Evolutionary conservation across 305 asterid species (phyloP).

Genomic region (Fraxinus albicans): DNA sequence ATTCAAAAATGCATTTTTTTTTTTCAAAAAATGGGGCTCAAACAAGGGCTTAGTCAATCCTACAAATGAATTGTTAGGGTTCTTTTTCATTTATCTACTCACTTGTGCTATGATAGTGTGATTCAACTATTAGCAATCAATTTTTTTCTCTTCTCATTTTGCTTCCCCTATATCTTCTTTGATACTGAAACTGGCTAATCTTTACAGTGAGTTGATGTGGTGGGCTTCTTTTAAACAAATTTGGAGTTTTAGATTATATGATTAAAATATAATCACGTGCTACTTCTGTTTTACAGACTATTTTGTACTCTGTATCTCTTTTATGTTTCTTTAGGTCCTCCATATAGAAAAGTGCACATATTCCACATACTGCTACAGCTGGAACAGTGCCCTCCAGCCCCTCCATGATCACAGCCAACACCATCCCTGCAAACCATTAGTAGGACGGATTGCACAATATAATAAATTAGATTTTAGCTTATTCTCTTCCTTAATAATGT

Average conservation of each 20-base stretch:
- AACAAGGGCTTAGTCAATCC: background rate
- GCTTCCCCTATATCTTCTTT: background rate
- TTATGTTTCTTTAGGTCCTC: background rate
- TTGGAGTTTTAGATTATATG: background rate
- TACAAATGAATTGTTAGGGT: background rate
- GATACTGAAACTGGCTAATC: background rate
- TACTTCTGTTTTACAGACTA: background rate
- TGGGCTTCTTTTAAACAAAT: background rate
- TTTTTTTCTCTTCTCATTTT: background rate
- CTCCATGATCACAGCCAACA: background rate
- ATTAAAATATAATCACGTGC: background rate
- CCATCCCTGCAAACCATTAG: background rate
- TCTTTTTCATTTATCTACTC: background rate
- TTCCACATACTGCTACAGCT: background rate
- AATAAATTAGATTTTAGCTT: background rate
- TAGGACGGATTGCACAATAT: background rate
- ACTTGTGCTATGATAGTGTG: background rate
- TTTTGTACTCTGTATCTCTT: background rate
- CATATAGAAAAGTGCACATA: background rate
- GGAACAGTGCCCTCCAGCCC: background rate
- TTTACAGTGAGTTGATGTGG: background rate
- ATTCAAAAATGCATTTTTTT: too few species aligned
- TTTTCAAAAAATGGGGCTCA: too few species aligned
- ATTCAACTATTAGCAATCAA: background rate
- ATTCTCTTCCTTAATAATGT: background rate